Evolutionary conservation across 345 rosid species (phyloP), one percentile per base, ranked within the genome.

Genomic region (Dipteronia sinensis): DNA sequence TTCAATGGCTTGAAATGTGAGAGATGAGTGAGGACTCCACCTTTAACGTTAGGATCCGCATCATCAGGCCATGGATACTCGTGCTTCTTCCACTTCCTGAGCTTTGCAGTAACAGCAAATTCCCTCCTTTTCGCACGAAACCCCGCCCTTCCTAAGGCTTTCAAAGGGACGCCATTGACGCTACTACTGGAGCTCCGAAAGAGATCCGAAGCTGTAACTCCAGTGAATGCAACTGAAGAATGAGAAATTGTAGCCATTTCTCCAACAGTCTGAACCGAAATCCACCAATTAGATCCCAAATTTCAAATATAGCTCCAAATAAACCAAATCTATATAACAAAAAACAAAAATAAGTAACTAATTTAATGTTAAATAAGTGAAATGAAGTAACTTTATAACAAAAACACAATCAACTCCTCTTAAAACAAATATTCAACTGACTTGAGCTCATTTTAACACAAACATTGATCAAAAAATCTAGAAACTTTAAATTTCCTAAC

Each of bases 11-110:
- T 94, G 81, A 96, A 96, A 76, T 71, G 80, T 0, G 99, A 91
- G 34, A 96, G 92, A 79, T 96, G 91, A 78, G 85, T 83, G 64
- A 92, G 92, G 75, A 92, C 78, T 70, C 97, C 98, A 29, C 98
- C 99, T 78, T 94, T 89, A 47, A 94, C 97, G 79, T 91, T 96
- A 0, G 95, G 97, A 86, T 96, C 99, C 34, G 97, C 93, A 88
- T 94, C 87, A 0, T 86, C 88, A 0, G 99, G 97, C 99, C 99
- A 96, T 0, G 99, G 98, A 78, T 91, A 88, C 53, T 93, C 98
- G 16, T 91, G 89, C 88, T 94, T 96, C 94, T 90, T 94, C 71
- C 83, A 88, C 86, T 91, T 96, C 88, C 93, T 89, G 67, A 88
- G 79, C 87, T 88, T 87, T 11, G 95, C 89, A 42, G 81, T 70